A percentile compares a stretch with the other conserved stretches of the same genome.
Evolutionary conservation across 441 rosid genomes (phyloP).

Genomic region (Pelargonium cotyledonis): DNA sequence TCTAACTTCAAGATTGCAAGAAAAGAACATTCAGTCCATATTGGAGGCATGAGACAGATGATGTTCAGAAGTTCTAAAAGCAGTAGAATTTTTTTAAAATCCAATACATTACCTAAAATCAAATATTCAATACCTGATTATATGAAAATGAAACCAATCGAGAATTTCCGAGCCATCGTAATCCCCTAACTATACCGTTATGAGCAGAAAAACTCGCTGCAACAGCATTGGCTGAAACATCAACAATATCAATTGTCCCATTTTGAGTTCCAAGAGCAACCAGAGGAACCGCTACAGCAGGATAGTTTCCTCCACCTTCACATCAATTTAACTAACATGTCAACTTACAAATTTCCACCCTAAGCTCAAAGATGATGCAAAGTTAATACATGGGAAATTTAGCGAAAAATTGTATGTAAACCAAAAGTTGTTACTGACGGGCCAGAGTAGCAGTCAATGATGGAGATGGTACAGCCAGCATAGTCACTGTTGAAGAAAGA

Average conservation of each 20-base stretch:
- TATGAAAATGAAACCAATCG: conserved; percentile 92
- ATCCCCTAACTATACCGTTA: conserved; percentile 69
- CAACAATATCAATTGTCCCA: conserved; percentile 79
- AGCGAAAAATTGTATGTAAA: neutral
- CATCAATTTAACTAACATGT: conserved; percentile 27
- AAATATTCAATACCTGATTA: conserved; percentile 56
- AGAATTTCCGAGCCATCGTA: conserved; percentile 97
- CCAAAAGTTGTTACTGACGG: conserved; percentile 53
- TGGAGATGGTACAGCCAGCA: conserved; percentile 93
- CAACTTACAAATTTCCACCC: conserved; percentile 11
- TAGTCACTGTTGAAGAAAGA: conserved; percentile 87
- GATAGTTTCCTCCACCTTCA: conserved; percentile 90
- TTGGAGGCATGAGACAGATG: neutral
- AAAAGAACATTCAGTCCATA: neutral
- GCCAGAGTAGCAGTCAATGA: conserved; percentile 93
- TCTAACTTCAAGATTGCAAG: neutral
- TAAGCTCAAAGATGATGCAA: neutral
- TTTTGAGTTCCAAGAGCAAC: conserved; percentile 98
- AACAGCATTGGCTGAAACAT: conserved; percentile 92
- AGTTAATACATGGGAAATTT: too few relatives aligned
- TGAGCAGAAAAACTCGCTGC: conserved; percentile 85
- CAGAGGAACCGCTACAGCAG: conserved; percentile 91
- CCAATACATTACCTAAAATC: conserved; percentile 13
- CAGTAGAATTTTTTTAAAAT: neutral
- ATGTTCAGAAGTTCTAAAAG: too few relatives aligned